Base-by-base conservation (phyloP, 2,329 filamentous ascomycete species). In the Pseudopyrenochaeta lycopersici region DNA sequence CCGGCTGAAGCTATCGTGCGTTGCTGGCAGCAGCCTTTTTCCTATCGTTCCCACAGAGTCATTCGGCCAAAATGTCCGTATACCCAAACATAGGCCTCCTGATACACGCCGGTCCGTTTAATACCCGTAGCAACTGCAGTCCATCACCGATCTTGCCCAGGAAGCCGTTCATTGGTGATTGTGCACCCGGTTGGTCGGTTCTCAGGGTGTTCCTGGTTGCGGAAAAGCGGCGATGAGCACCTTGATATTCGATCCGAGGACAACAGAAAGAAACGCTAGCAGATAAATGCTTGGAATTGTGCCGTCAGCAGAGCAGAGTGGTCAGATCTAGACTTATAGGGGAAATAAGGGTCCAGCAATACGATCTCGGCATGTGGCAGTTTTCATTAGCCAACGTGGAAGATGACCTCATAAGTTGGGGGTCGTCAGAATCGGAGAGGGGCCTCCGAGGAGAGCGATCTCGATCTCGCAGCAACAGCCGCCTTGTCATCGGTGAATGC, bases 201-300 rank as follows among this genome's bases (percentile, higher is more conserved):
- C 23, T 46, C 52, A 61, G 55, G 53, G 58, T 58, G 54, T 18
- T 50, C 17, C 18, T 44, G 52, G 49, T 46, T 15, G 46, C 46
- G 21, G 42, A 56, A 49, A 33, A 53, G 57, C n/a, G 41, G 58
- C 60, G 67, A 67, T 65, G 50, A 14, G 45, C 63, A 58, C 52
- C 29, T 52, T 55, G 35, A n/a, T 39, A 41, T 42, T 54, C 61
- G 63, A 67, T 64, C 52, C 43, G 45, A 33, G 35, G 31, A 6
- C 21, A 4, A 4, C 21, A 3, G 20, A 20, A 20, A 46, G 21
- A 18, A 27, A 38, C 43, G 33, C 52, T 47, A 41, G 32, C 48
- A 39, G 49, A 30, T 33, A 18, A 35, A 38, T 15, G 42, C 33
- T 38, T 27, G 41, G 15, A 4, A 27, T 4, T 27, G 2, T 0